Percentiles rank a stretch among this genome's conserved stretches.
Conservation (phyloP, 129 eudicot species). For the Artemisia tridentata region DNA sequence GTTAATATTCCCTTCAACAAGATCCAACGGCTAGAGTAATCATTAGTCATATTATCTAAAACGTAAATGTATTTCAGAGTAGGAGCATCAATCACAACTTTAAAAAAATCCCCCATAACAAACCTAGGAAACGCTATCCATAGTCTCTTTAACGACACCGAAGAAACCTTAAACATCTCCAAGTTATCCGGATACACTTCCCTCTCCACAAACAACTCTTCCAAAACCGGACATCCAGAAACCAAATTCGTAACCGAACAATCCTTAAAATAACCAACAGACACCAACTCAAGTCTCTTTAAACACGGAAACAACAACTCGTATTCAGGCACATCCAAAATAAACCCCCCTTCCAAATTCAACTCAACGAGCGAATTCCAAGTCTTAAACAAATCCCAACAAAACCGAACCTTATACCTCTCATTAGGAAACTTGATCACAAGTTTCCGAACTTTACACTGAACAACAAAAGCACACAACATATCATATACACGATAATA, state of each 20-base stretch:
- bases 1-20: constrained; percentile 10
- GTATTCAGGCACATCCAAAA: constrained; percentile 15
- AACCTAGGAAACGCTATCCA: neutral
- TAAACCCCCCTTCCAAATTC: constrained; percentile 17
- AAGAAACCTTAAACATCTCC: constrained; percentile 1
- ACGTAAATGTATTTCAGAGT: constrained; percentile 15
- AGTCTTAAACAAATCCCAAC: constrained; percentile 22
- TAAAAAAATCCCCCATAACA: neutral
- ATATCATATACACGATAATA: constrained; percentile 19
- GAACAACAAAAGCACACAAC: neutral
- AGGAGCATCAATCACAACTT: constrained; percentile 22
- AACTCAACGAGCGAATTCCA: constrained; percentile 18
- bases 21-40: neutral
- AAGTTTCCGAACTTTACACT: constrained; percentile 13
- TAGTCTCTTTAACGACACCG: constrained; percentile 23
- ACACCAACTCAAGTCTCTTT: constrained; percentile 10
- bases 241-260: constrained; percentile 13
- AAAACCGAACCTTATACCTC: constrained; percentile 14
- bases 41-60: constrained; percentile 8
- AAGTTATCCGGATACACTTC: neutral
- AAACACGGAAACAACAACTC: constrained; percentile 27
- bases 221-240: constrained; percentile 28
- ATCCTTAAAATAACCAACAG: constrained; percentile 9
- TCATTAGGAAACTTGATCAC: constrained; percentile 22
- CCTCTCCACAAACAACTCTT: constrained; percentile 32